phyloP scores from a whole-genome alignment of 2,329 filamentous ascomycete species.

The Ophiognomonia clavigignenti-juglandacearum region DNA sequence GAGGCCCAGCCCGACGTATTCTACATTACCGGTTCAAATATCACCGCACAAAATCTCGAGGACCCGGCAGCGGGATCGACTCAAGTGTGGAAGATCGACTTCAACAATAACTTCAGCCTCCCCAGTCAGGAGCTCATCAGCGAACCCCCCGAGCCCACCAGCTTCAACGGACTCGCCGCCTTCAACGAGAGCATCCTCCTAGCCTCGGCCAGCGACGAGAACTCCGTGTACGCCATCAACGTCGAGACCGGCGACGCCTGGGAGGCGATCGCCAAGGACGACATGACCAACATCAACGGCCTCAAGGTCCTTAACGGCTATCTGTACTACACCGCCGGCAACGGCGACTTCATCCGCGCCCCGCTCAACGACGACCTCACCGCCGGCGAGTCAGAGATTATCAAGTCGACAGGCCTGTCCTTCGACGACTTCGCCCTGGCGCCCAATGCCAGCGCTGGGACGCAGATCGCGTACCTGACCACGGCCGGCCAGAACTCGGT shows the following conservation, averaged over 20 bases:
- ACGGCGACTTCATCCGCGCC: too few species aligned
- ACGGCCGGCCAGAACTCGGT: too few species aligned
- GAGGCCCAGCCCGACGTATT: constrained; percentile 2
- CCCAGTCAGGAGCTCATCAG: background rate
- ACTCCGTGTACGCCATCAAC: constrained; percentile 1
- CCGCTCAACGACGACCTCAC: too few species aligned
- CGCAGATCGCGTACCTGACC: too few species aligned
- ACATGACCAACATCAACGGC: too few species aligned
- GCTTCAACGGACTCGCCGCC: constrained; percentile 1
- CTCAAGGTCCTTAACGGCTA: too few species aligned
- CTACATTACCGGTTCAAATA: constrained; percentile 4
- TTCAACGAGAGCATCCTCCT: constrained; percentile 6
- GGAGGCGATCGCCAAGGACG: too few species aligned
- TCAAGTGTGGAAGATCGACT: constrained; percentile 3
- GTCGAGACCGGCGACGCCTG: background rate
- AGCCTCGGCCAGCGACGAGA: constrained; percentile 1
- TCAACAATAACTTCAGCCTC: background rate
- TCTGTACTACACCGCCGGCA: too few species aligned
- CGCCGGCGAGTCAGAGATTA: too few species aligned
- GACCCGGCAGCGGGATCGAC: background rate
- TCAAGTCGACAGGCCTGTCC: too few species aligned
- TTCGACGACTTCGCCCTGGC: too few species aligned
- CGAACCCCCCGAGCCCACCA: background rate
- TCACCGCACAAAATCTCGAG: background rate
- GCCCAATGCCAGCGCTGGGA: too few species aligned